Base-by-base conservation (phyloP, 1,284 basidiomycete species). In the Stereum hirsutum region DNA sequence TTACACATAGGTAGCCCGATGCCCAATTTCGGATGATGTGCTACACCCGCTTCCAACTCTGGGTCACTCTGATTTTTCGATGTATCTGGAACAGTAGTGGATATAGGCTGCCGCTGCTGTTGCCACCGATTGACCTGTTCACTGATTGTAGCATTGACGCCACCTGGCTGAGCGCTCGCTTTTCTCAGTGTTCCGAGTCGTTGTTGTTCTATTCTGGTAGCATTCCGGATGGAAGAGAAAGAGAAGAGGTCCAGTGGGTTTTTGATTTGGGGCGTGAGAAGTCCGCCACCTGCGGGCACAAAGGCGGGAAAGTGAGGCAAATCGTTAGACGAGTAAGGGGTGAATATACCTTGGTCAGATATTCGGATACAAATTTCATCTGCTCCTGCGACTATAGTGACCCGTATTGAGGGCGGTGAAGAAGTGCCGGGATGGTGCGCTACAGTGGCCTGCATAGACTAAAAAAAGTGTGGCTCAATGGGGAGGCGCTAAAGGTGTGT, bases 1-100 rank as follows among this genome's bases (percentile, higher is more conserved):
- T 87, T 84, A 58, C 87, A 86, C 83, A 90, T 86, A 1, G 87
- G 87, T 15, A 90, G 62, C 8, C 87, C 87, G 44, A 90, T 81
- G 1, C 87, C 88, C 41, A 89, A 81, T 31, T 74, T 67, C 33
- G 74, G 71, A 57, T 80, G 79, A 7, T 68, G 62, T n/a, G 63
- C 70, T 32, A 74, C 66, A 10, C 67, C 68, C 4, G 66, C 69
- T 31, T 68, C 64, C 11, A 64, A 62, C 42, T 74, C 70, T 23
- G 68, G 65, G 44, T 66, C 62, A 36, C 63, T 36, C 24, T 37
- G 30, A 15, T 27, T 39, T 24, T 38, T 14, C 14, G 39, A 17
- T 2, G 37, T 54, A 10, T 52, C 49, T 6, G 6, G 14, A 10
- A 21, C 37, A 11, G 17, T 26, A 11, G 49, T 49, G 8, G 45